These are phyloP conservation scores for Suillus sp. DNA, from an alignment of 768 basidiomycete genomes.

Conservation along the genomic window DNA sequence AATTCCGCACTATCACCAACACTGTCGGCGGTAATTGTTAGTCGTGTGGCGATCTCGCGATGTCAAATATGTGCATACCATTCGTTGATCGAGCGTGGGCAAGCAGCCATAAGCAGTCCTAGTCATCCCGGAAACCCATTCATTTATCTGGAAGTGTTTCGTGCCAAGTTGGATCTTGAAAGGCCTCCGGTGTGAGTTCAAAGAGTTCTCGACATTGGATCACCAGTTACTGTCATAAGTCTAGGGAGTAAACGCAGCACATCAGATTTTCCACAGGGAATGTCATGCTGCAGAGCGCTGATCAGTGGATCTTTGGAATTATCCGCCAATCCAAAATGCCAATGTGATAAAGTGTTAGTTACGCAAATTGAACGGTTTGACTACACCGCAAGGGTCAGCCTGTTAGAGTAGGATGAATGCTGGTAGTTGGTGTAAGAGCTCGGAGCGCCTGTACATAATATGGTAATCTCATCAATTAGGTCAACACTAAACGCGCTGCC, in stretches of 20 bases:
- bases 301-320: not conserved
- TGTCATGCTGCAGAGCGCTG: not conserved
- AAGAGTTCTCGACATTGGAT: not conserved
- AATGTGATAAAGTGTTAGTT: not conserved
- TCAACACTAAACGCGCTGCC: not conserved
- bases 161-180: too few species aligned
- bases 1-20: too few species aligned
- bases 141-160: too few species aligned
- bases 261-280: too few species aligned
- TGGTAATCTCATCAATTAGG: conserved; percentile 7
- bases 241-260: not conserved
- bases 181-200: not conserved
- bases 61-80: not conserved
- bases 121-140: not conserved
- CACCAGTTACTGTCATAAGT: not conserved
- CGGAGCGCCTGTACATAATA: not conserved
- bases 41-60: not conserved
- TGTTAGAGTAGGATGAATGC: not conserved
- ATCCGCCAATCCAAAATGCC: not conserved
- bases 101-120: too few species aligned
- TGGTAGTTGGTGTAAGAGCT: not conserved
- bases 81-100: not conserved
- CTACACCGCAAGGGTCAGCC: not conserved
- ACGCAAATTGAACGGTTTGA: not conserved
- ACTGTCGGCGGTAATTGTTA: not conserved